Base-by-base conservation (phyloP, 352 stramenopile species). In the Globisporangium irregulare region DNA sequence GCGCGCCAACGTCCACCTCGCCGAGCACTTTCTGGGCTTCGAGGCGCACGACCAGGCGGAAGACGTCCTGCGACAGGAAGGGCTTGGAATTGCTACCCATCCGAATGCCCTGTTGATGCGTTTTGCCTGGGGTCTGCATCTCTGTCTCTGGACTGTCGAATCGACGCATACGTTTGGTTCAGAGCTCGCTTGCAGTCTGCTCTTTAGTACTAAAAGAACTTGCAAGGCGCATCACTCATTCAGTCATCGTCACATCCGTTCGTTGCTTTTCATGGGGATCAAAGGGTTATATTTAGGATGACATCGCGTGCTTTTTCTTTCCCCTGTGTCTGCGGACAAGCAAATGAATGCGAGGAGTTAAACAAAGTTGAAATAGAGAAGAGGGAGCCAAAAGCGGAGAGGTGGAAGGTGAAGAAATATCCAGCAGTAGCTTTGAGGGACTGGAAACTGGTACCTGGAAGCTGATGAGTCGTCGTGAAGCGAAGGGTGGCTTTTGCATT, bases 11-110 rank as follows among this genome's bases (percentile, higher is more conserved):
- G 54, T 92, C 81, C 12, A 89, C 77, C 10, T 87, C 77, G 14
- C 55, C 64, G 4, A 87, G 69, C 1, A 73, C 70, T 68, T 90
- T 86, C 48, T 91, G 81, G 1, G 71, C 68, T 38, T 93, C 86
- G 7, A 93, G 78, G 4, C 72, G 73, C 34, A 92, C 68, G 32
- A 93, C 67, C n/a, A 91, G 64, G 6, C 81, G 78, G 67, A 93
- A 93, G 34, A 91, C 76, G 24, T 93, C 86, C 43, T 75, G 77
- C 41, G 86, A 68, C 2, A 93, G 56, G 66, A 91, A 87, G 20
- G 83, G 81, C 36, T 59, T 46, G 24, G 38, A 12, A 12, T 24
- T 51, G 18, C 2, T 51, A 4, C 18, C 18, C n/a, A 24, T 18
- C 20, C 38, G 18, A 24, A 8, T 51, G 6, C 18, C 7, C 10